phyloP scores from a whole-genome alignment of 2,329 filamentous ascomycete genomes.

The Sclerotiophoma versabilis region DNA sequence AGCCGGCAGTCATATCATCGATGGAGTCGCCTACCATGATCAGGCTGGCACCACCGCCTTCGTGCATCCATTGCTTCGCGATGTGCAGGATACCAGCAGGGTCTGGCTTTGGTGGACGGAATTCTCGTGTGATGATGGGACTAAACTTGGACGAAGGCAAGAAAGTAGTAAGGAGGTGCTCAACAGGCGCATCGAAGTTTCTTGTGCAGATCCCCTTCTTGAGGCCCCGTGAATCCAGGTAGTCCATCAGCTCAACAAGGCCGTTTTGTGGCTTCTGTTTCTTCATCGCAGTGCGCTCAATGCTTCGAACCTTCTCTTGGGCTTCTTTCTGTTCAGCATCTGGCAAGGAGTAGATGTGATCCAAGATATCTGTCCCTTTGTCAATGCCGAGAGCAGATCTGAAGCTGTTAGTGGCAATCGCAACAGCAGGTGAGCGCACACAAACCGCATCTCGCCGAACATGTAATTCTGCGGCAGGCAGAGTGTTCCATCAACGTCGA shows the following conservation, averaged over 20 bases:
- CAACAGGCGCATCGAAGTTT: conserved; percentile 82
- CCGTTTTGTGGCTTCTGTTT: conserved; percentile 83
- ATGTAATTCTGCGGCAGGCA: conserved; percentile 95
- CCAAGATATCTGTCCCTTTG: conserved; percentile 80
- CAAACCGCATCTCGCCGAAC: conserved; percentile 83
- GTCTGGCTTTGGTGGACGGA: conserved; percentile 82
- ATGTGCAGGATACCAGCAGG: conserved; percentile 90
- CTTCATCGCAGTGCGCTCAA: conserved; percentile 83
- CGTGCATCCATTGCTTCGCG: conserved; percentile 71
- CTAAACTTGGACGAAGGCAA: conserved; percentile 71
- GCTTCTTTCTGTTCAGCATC: conserved; percentile 67
- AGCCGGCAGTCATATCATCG: conserved; percentile 91
- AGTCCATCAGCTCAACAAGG: conserved; percentile 78
- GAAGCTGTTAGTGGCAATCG: neutral
- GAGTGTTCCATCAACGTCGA: conserved; percentile 94
- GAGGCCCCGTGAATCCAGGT: conserved; percentile 72
- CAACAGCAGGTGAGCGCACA: neutral
- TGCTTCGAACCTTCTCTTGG: conserved; percentile 74
- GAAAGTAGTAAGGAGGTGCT: conserved; percentile 77
- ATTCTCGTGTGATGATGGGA: conserved; percentile 85
- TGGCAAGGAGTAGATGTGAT: conserved; percentile 81
- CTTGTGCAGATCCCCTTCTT: conserved; percentile 89
- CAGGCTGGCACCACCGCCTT: conserved; percentile 54
- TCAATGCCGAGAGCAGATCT: conserved; percentile 71
- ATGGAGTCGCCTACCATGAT: conserved; percentile 71